Base-by-base conservation (phyloP, 1,284 basidiomycete species). In the Papiliotrema terrestris region DNA sequence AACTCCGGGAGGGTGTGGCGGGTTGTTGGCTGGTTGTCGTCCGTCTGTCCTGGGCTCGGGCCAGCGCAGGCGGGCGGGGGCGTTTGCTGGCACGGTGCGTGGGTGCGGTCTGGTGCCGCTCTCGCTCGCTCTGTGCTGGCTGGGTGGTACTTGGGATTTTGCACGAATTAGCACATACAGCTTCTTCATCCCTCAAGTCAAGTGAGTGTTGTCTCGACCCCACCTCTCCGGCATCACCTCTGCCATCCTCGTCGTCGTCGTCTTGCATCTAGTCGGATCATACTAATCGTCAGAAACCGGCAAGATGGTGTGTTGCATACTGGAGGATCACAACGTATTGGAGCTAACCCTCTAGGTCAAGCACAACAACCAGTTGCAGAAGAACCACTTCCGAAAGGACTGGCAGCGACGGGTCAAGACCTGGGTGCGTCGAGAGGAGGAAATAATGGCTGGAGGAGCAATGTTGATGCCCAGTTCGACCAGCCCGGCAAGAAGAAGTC, bases 401-500 rank as follows among this genome's bases (percentile, higher is more conserved):
- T 96, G 92, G 92, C 78, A 79, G 71, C 65, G 67, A 54, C 71
- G 72, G 59, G 71, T 73, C 58, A 70, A 68, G 66, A 73, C 72
- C 60, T 73, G 72, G 68, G 65, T 71, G 29, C 25, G 52, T 54
- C 5, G 29, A 39, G 55, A 55, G 63, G 68, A 49, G 51, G 22
- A 47, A 15, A 8, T 38, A 23, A 4, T 17, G n/a, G 9, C 9
- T 26, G 32, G n/a, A 43, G 19, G 32, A 45, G 22, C 19, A 43
- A 39, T 25, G 20, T 35, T 43, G 54, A 53, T 48, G 45, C 90
- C 75, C 94, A 94, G 95, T 98, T 98, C 79, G 91, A 98, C 84
- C 96, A 98, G 81, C 92, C 95, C 63, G 96, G 94, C 58, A 89
- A 90, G 79, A 98, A 98, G 83, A 89, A 95, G 80, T 88, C 91